Percentiles rank a stretch among this genome's conserved stretches.
phyloP scores from a whole-genome alignment of 805 yeast genomes.

The Pichia thaimueangensis region DNA sequence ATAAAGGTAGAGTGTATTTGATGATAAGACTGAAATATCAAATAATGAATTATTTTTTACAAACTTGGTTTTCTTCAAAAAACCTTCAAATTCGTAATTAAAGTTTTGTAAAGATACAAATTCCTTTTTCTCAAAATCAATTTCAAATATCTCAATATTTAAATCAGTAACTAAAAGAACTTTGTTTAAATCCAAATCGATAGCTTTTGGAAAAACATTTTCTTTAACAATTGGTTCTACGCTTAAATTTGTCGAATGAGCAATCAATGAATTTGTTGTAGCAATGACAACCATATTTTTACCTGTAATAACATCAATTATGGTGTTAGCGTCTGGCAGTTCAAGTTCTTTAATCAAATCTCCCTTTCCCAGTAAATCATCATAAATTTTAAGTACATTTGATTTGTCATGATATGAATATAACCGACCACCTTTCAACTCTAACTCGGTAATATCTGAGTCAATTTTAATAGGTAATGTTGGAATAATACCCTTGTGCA shows the following conservation, averaged over 20 bases:
- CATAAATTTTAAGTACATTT: constrained; percentile 19
- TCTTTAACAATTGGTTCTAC: background rate
- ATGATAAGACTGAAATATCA: constrained; percentile 22
- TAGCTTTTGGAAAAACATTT: background rate
- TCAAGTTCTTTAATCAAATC: constrained; percentile 1
- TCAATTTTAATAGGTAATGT: background rate
- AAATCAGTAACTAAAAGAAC: constrained; percentile 16
- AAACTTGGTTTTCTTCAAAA: constrained; percentile 18
- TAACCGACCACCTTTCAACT: constrained; percentile 12
- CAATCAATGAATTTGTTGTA: constrained; percentile 12
- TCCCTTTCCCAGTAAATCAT: constrained; percentile 9
- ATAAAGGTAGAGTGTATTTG: constrained; percentile 19
- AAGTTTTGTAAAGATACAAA: constrained; percentile 12
- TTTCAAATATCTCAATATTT: constrained; percentile 17
- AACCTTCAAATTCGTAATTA: constrained; percentile 15
- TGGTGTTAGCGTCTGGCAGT: constrained; percentile 5
- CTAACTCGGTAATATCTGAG: constrained; percentile 5
- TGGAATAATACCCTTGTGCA: background rate
- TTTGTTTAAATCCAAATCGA: constrained; percentile 14
- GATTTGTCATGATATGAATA: constrained; percentile 18
- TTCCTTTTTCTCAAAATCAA: constrained; percentile 11
- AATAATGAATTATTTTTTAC: constrained; percentile 10
- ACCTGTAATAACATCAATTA: constrained; percentile 17
- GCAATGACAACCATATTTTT: constrained; percentile 14
- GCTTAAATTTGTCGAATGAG: constrained; percentile 8